Evolutionary conservation across 208 protist genomes (phyloP).

Genomic region (Leishmania arabica): DNA sequence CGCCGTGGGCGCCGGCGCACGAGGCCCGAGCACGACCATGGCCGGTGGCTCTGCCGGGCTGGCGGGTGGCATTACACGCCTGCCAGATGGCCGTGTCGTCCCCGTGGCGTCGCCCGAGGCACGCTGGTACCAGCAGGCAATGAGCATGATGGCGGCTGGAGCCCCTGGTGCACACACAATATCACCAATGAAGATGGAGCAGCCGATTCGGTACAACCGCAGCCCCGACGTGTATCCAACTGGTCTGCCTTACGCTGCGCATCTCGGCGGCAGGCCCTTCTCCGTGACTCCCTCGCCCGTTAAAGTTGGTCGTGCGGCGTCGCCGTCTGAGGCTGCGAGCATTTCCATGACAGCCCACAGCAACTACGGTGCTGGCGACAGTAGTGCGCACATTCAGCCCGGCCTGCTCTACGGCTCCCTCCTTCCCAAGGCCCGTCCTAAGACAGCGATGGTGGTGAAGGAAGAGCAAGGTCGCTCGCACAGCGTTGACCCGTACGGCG

Average conservation of each 20-base stretch:
- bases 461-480: slow-evolving; percentile 16
- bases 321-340: slow-evolving; percentile 16
- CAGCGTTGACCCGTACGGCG: slow-evolving; percentile 26
- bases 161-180: not conserved
- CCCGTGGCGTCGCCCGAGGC: slow-evolving; percentile 19
- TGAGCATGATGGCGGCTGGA: not conserved
- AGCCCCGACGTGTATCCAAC: not conserved
- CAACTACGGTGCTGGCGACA: not conserved
- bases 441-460: slow-evolving; percentile 47
- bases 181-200: not conserved
- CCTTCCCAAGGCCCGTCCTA: slow-evolving; percentile 41
- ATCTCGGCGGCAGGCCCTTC: not conserved
- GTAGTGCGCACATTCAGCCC: slow-evolving; percentile 33
- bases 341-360: not conserved
- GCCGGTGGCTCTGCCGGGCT: slow-evolving; percentile 9
- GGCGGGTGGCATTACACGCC: slow-evolving; percentile 2
- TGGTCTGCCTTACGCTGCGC: not conserved
- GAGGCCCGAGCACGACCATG: not conserved
- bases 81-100: slow-evolving; percentile 21
- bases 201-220: not conserved
- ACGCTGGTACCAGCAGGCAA: slow-evolving; percentile 3
- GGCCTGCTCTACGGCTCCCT: slow-evolving; percentile 66
- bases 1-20: not conserved
- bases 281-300: not conserved
- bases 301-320: not conserved